Conservation (phyloP, 2,329 filamentous ascomycete species). For the Talaromyces sp. region DNA sequence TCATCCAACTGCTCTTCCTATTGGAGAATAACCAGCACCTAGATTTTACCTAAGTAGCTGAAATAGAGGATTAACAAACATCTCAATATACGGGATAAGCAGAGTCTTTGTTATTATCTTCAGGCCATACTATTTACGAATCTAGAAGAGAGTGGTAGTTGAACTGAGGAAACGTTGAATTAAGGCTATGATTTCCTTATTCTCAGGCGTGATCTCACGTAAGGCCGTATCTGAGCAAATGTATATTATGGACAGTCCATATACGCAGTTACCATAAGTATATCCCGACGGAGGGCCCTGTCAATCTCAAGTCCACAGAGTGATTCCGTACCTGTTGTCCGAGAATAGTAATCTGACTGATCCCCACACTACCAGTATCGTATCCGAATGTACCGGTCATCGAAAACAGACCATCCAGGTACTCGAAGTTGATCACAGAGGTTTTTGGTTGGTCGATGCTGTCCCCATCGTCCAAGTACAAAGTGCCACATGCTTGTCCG, state of each 20-base stretch:
- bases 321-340: conserved; percentile 20
- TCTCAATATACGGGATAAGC: too few relatives aligned
- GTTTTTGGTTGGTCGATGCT: conserved; percentile 54
- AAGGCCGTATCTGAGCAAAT: neutral
- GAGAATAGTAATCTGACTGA: conserved; percentile 33
- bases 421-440: conserved; percentile 58
- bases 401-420: conserved; percentile 43
- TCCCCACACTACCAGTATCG: conserved; percentile 21
- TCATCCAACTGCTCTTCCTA: too few relatives aligned
- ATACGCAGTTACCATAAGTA: neutral
- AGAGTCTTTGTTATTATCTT: too few relatives aligned
- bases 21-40: too few relatives aligned
- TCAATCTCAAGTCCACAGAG: conserved; percentile 9
- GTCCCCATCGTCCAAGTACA: conserved; percentile 76
- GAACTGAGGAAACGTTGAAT: too few relatives aligned
- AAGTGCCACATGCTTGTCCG: conserved; percentile 59
- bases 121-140: too few relatives aligned
- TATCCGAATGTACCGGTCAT: conserved; percentile 28
- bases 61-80: too few relatives aligned
- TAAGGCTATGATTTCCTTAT: too few relatives aligned
- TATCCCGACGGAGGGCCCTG: neutral
- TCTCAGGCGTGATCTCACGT: too few relatives aligned
- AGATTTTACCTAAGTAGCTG: too few relatives aligned
- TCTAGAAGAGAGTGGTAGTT: too few relatives aligned
- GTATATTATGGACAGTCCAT: neutral